Evolutionary conservation across 495 filamentous ascomycete genomes (phyloP).

Genomic region (Aspergillus bridgeri): DNA sequence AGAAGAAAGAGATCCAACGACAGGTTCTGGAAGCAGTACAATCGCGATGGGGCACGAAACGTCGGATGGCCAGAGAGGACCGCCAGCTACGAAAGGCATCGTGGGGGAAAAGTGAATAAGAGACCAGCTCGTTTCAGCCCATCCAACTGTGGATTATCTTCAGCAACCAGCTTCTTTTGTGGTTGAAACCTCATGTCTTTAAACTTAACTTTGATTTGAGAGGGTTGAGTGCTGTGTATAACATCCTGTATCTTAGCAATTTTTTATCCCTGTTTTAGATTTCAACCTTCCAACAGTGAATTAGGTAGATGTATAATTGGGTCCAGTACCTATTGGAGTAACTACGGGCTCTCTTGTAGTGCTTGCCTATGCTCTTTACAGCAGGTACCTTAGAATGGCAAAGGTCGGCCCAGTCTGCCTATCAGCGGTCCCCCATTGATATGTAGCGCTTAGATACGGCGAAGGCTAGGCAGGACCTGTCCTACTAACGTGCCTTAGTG

Average conservation of each 20-base stretch:
- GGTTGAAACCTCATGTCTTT: background rate
- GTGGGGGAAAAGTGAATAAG: constrained; percentile 48
- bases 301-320: background rate
- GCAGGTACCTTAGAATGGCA: too few species aligned
- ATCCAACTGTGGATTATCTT: background rate
- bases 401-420: background rate
- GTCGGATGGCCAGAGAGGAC: constrained; percentile 71
- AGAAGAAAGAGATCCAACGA: constrained; percentile 52
- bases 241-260: background rate
- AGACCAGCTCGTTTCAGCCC: background rate
- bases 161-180: background rate
- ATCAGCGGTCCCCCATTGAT: background rate
- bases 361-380: too few species aligned
- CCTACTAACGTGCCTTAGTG: too few species aligned
- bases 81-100: constrained; percentile 61
- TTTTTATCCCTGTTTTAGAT: background rate
- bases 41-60: constrained; percentile 69
- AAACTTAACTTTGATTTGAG: background rate
- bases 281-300: background rate
- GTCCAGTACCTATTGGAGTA: background rate
- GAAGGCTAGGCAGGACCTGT: too few species aligned
- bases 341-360: too few species aligned
- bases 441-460: constrained; percentile 14
- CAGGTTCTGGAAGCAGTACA: constrained; percentile 57
- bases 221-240: background rate